phyloP scores from a whole-genome alignment of 2,329 filamentous ascomycete genomes.

The Venturia aucupariae region DNA sequence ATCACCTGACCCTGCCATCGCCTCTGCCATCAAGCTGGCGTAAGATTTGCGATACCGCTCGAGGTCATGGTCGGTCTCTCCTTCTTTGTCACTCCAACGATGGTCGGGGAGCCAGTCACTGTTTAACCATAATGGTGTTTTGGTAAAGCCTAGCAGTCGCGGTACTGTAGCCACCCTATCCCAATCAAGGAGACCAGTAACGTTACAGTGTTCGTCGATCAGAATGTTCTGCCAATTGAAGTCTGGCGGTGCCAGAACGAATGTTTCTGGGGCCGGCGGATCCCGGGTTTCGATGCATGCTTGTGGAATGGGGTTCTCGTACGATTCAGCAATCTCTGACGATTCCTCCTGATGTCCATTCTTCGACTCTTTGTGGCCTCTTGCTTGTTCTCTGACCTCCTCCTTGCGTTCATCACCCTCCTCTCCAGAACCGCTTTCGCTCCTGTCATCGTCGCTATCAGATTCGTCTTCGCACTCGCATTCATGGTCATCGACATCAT shows the following conservation, averaged over 20 bases:
- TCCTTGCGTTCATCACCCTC: background rate
- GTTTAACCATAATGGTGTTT: background rate
- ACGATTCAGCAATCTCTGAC: background rate
- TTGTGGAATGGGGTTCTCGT: background rate
- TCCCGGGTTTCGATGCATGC: background rate
- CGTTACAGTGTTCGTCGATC: conserved; percentile 16
- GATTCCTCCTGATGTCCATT: background rate
- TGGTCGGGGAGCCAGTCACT: background rate
- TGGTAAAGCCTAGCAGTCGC: background rate
- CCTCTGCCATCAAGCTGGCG: background rate
- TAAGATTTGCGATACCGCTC: conserved; percentile 9
- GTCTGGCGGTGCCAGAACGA: conserved; percentile 9
- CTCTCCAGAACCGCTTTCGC: background rate
- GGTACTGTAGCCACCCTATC: background rate
- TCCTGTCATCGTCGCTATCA: background rate
- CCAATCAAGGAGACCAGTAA: conserved; percentile 20
- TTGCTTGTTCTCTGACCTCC: background rate
- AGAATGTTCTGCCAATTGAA: conserved; percentile 19
- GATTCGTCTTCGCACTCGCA: background rate
- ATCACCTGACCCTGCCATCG: background rate
- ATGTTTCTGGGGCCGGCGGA: background rate
- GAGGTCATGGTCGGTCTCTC: background rate
- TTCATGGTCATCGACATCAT: background rate
- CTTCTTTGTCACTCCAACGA: background rate
- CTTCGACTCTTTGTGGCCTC: background rate